Evolutionary conservation across 345 rosid species (phyloP).

Genomic region (Brassica cretica): DNA sequence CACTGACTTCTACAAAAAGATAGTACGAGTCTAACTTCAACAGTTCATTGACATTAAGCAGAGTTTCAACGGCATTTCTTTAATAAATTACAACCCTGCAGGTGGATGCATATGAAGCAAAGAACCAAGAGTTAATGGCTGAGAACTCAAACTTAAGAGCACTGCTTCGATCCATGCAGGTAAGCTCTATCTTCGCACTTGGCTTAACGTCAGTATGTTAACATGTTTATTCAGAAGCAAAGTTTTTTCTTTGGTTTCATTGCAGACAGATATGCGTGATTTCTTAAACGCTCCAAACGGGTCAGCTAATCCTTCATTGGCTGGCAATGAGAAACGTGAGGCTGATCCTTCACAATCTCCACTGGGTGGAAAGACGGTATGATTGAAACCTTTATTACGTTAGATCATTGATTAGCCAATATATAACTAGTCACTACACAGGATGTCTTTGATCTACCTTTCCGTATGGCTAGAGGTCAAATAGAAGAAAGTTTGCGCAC

Average conservation of each 20-base stretch:
- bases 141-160: conserved; percentile 94
- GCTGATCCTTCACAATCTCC: conserved; percentile 81
- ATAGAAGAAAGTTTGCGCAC: conserved; percentile 93
- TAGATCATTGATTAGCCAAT: neutral
- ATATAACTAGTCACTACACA: conserved; percentile 25
- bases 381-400: neutral
- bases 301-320: conserved; percentile 66
- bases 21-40: conserved; percentile 48
- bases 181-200: conserved; percentile 27
- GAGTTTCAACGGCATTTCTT: conserved; percentile 7
- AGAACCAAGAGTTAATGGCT: conserved; percentile 89
- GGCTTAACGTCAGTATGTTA: neutral
- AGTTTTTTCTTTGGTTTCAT: conserved; percentile 4
- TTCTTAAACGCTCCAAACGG: conserved; percentile 88
- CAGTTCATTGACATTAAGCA: neutral
- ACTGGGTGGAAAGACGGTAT: conserved; percentile 91
- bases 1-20: conserved; percentile 91
- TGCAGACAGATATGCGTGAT: conserved; percentile 93
- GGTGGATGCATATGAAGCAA: conserved; percentile 97
- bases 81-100: conserved; percentile 30
- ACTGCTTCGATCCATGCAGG: conserved; percentile 93
- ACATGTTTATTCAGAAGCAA: conserved; percentile 5
- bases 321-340: conserved; percentile 63
- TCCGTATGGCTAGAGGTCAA: conserved; percentile 93
- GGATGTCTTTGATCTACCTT: conserved; percentile 96